A percentile compares a stretch with the other conserved stretches of the same genome.
phyloP scores from a whole-genome alignment of 163 green algal species.

The Chloromonas sp. region DNA sequence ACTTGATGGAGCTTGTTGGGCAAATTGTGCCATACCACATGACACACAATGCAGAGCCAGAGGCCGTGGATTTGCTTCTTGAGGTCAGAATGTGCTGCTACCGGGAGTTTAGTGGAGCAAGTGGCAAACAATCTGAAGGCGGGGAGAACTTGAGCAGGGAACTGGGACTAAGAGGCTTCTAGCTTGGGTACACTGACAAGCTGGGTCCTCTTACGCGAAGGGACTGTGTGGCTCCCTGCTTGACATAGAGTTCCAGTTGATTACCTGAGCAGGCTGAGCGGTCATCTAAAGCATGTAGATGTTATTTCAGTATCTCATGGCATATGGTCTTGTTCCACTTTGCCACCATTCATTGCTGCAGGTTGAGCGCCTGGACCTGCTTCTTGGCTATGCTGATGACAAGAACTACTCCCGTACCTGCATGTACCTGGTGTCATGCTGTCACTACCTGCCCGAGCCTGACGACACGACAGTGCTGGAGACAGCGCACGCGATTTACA shows the following conservation, averaged over 20 bases:
- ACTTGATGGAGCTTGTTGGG: constrained; percentile 77
- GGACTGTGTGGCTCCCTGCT: no score
- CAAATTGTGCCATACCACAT: constrained; percentile 95
- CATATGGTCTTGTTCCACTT: no score
- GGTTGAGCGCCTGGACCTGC: constrained; percentile 71
- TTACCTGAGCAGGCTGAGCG: no score
- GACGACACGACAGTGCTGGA: constrained; percentile 80
- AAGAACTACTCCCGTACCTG: constrained; percentile 83
- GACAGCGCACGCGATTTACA: constrained; percentile 70
- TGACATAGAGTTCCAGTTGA: no score
- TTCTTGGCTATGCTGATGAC: constrained; percentile 75
- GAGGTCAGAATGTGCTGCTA: constrained; percentile 51
- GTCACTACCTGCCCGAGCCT: constrained; percentile 85
- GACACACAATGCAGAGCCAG: constrained; percentile 94
- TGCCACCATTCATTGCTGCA: not conserved
- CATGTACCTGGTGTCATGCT: constrained; percentile 89
- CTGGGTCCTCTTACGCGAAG: no score
- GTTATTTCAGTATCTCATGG: no score
- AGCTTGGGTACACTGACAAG: no score
- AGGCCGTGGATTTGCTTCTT: constrained; percentile 95
- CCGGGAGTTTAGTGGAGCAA: not conserved
- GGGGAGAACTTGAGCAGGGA: no score
- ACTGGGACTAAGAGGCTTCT: no score
- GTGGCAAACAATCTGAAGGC: not conserved
- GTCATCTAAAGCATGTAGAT: no score